phyloP scores from a whole-genome alignment of 805 yeast species.

The Wickerhamiella allomyrinae region DNA sequence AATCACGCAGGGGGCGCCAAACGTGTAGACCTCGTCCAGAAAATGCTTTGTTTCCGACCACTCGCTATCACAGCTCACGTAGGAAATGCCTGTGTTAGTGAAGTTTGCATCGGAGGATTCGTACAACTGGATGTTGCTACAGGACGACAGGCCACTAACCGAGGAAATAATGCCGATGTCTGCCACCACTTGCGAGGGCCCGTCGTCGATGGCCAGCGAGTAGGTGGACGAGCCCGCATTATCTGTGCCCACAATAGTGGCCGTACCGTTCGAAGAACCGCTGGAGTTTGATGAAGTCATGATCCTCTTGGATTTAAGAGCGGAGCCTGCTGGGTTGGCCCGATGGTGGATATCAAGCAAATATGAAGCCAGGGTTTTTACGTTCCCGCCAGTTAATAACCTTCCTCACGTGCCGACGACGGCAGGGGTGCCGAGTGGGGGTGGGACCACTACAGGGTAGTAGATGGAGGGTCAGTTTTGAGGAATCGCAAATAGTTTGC shows the following conservation, averaged over 20 bases:
- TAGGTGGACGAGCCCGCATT: neutral
- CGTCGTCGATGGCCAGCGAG: constrained; percentile 1
- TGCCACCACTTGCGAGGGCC: constrained; percentile 1
- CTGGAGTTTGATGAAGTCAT: neutral
- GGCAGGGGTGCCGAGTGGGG: no score
- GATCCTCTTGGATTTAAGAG: no score
- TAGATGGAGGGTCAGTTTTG: no score
- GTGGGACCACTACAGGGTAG: no score
- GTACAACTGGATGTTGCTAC: neutral
- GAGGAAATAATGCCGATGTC: neutral
- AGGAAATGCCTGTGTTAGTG: neutral
- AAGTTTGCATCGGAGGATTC: neutral
- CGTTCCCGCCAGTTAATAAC: no score
- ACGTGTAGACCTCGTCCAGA: neutral
- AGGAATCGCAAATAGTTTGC: no score
- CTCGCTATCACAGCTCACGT: constrained; percentile 5
- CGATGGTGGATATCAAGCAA: no score
- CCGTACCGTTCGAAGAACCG: neutral
- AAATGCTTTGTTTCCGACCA: neutral
- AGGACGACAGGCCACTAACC: neutral
- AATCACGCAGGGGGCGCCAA: constrained; percentile 3
- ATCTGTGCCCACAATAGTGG: neutral
- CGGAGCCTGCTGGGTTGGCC: no score
- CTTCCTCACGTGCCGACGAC: no score
- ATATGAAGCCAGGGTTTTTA: no score